Base-by-base conservation (phyloP, 2,329 filamentous ascomycete genomes). In the Coniochaeta prunicola region DNA sequence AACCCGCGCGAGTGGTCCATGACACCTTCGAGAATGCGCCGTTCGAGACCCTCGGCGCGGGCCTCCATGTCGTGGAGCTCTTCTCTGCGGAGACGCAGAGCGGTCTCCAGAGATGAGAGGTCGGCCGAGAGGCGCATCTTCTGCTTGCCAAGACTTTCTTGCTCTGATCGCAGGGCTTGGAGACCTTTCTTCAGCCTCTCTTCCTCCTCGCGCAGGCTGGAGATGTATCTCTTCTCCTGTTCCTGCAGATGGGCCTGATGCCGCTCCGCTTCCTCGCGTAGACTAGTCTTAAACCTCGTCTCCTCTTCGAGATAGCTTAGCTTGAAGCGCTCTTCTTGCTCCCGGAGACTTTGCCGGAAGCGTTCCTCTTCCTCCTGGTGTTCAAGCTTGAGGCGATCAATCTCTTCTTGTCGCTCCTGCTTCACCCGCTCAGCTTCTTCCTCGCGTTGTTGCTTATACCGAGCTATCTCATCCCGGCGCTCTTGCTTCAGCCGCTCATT, bases 1-100 rank as follows among this genome's bases (percentile, higher is more conserved):
- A 97, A 80, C 28, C 93, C 87, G 7, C 93, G 89, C 21, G 93
- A 97, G 71, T 97, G 93, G 66, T 97, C 92, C 76, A 99, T 96
- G 62, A 97, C 91, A 28, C 93, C 92, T 64, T 97, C 93, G 33
- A 99, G 77, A 65, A 99, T 96, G 28, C 94, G 87, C 57, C 92
- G 89, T 75, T 99, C 94, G 26, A 99, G 80, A 3, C 86, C 84
- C 71, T 97, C 92, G 2, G 93, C 94, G 62, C 93, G 89, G 12
- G 83, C 79, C 71, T 97, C 93, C 90, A 99, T 97, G 28, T 89
- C 82, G 53, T 91, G 86, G 60, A 99, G 84, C 74, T 97, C 94
- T 65, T 97, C 93, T 50, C 91, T 89, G 58, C 94, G 89, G 59
- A 97, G 87, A 19, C 88, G 85, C 31, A 97, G 82, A 0, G 94